Conservation (phyloP, 78 protist species). For the Polysphondylium violaceum region DNA sequence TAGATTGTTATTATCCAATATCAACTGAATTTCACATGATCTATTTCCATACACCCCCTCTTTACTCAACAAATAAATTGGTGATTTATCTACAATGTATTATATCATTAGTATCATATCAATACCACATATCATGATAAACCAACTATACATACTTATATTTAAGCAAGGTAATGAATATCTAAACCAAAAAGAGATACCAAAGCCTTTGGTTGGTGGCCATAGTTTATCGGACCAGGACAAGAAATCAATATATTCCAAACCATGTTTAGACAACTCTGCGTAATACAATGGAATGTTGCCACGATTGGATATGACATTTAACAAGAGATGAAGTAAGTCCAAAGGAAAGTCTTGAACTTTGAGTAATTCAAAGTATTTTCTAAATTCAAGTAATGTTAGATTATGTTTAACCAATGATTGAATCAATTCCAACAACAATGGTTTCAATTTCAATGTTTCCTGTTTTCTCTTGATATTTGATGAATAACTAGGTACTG, state of each 20-base stretch:
- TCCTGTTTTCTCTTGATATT: neutral
- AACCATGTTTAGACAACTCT: slow-evolving; percentile 60
- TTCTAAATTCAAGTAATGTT: slow-evolving; percentile 51
- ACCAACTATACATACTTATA: slow-evolving; percentile 46
- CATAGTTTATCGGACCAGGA: slow-evolving; percentile 57
- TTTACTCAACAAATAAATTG: slow-evolving; percentile 34
- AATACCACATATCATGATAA: neutral
- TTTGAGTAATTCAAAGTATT: slow-evolving; percentile 50
- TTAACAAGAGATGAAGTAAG: slow-evolving; percentile 32
- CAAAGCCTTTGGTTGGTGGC: slow-evolving; percentile 81
- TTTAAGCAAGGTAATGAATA: slow-evolving; percentile 41
- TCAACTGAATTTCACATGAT: slow-evolving; percentile 41
- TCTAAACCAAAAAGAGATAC: slow-evolving; percentile 77
- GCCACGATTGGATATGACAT: slow-evolving; percentile 18
- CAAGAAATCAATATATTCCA: slow-evolving; percentile 74
- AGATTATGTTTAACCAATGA: slow-evolving; percentile 45
- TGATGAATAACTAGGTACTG: neutral
- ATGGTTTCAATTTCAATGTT: slow-evolving; percentile 30
- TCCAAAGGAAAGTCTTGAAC: slow-evolving; percentile 72
- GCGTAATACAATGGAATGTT: slow-evolving; percentile 71
- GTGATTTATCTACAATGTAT: slow-evolving; percentile 15
- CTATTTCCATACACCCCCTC: slow-evolving; percentile 38
- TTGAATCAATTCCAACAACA: slow-evolving; percentile 55
- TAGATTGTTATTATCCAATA: slow-evolving; percentile 26
- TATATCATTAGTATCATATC: neutral